Percentiles rank a stretch among this genome's conserved stretches.
These are phyloP conservation scores for Curvularia hawaiiensis DNA, from an alignment of 2,329 filamentous ascomycete species.

Conservation along the genomic window DNA sequence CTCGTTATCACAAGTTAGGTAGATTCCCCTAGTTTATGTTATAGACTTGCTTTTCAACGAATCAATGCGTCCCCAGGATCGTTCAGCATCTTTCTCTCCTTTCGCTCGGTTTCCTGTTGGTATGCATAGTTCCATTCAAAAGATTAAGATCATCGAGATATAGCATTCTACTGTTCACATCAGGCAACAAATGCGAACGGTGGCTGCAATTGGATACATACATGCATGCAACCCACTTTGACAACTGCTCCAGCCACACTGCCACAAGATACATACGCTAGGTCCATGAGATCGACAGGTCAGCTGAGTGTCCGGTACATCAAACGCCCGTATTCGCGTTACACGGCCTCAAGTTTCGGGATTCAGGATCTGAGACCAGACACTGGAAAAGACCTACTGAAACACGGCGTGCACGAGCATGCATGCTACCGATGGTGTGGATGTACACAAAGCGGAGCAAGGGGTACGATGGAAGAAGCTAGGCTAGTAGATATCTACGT, in stretches of 20 bases:
- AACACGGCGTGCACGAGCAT: conserved; percentile 24
- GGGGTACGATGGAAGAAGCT: neutral
- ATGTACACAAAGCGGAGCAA: neutral
- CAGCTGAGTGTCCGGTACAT: conserved; percentile 13
- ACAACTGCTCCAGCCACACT: neutral
- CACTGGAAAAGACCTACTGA: conserved; percentile 24
- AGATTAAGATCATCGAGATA: neutral
- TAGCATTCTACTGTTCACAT: neutral
- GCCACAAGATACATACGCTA: neutral
- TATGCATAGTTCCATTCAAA: neutral
- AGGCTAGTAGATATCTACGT: neutral
- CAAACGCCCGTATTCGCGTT: conserved; percentile 11
- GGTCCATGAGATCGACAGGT: conserved; percentile 1
- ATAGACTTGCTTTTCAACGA: conserved; percentile 11
- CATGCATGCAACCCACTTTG: neutral
- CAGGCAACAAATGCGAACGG: neutral
- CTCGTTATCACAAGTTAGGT: neutral
- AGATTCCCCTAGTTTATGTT: conserved; percentile 1
- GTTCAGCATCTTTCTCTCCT: neutral
- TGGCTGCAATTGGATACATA: neutral
- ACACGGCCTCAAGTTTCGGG: conserved; percentile 16
- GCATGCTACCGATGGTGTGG: neutral
- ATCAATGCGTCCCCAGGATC: neutral
- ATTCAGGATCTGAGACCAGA: conserved; percentile 24
- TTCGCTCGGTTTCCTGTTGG: neutral